Percentiles rank a stretch among this genome's conserved stretches.
phyloP scores from a whole-genome alignment of 1,284 basidiomycete genomes.

The Fereydounia khargensis region DNA sequence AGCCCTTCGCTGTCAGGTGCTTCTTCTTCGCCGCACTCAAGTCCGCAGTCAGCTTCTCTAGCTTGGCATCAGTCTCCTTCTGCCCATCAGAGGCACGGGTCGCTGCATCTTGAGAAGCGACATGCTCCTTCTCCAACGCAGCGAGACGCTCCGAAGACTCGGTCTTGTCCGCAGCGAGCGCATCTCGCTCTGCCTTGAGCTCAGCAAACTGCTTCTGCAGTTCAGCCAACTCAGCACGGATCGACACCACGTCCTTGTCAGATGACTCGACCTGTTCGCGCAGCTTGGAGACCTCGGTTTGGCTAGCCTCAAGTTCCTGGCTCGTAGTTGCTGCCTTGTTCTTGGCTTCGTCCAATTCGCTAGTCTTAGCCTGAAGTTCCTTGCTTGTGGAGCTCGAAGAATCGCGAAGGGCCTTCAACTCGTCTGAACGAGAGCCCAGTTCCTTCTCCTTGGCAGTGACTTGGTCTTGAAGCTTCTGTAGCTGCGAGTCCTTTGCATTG shows the following conservation, averaged over 20 bases:
- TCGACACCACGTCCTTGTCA: too few species aligned
- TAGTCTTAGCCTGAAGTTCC: slow-evolving; percentile 1
- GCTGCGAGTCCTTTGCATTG: slow-evolving; percentile 2
- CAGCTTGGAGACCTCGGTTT: not conserved
- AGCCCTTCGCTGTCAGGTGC: slow-evolving; percentile 31
- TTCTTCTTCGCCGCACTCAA: slow-evolving; percentile 22
- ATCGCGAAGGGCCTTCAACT: too few species aligned
- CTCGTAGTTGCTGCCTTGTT: not conserved
- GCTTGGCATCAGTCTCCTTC: slow-evolving; percentile 2
- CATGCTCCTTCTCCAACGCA: too few species aligned
- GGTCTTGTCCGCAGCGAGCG: slow-evolving; percentile 3
- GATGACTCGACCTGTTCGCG: not conserved
- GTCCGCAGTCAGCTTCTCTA: slow-evolving; percentile 17
- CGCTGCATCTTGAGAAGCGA: too few species aligned
- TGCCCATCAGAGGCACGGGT: slow-evolving; percentile 1
- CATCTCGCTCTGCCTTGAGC: slow-evolving; percentile 1
- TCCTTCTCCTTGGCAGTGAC: slow-evolving; percentile 1
- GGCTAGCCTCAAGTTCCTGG: not conserved
- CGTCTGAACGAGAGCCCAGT: slow-evolving; percentile 2
- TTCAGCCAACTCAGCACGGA: too few species aligned
- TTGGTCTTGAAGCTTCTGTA: slow-evolving; percentile 3
- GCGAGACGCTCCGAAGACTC: too few species aligned
- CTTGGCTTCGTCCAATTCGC: not conserved
- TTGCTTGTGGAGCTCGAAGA: too few species aligned
- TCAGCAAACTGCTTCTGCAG: too few species aligned